Evolutionary conservation across 2,329 filamentous ascomycete genomes (phyloP).

Genomic region (Zelopaecilomyces penicillatus): DNA sequence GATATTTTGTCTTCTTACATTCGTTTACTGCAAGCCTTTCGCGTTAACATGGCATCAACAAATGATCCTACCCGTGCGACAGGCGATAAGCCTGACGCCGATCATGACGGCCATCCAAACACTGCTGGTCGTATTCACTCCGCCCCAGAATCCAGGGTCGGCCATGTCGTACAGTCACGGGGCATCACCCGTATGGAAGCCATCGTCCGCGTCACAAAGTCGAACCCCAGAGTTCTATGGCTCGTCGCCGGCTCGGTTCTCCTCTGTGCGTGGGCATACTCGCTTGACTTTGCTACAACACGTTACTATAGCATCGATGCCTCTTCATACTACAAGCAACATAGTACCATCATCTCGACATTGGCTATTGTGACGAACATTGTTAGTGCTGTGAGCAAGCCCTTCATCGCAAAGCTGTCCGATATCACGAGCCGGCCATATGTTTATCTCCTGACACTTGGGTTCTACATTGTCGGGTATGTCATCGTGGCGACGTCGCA

Average conservation of each 20-base stretch:
- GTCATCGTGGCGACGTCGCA: neutral
- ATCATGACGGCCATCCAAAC: no score
- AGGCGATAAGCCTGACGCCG: no score
- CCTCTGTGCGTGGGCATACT: slow-evolving; percentile 23
- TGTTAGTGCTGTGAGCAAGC: neutral
- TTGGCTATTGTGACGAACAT: neutral
- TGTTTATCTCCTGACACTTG: neutral
- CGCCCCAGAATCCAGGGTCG: no score
- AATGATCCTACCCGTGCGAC: no score
- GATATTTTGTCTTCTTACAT: no score
- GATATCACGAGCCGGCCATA: neutral
- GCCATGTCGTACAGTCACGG: slow-evolving; percentile 11
- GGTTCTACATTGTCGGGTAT: neutral
- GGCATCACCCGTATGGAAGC: slow-evolving; percentile 23
- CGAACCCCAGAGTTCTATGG: slow-evolving; percentile 16
- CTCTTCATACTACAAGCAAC: slow-evolving; percentile 20
- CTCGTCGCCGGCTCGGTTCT: slow-evolving; percentile 20
- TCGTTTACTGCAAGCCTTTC: no score
- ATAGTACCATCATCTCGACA: slow-evolving; percentile 12
- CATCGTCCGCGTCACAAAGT: slow-evolving; percentile 19
- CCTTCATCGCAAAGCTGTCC: neutral
- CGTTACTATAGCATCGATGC: slow-evolving; percentile 21
- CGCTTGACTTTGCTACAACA: slow-evolving; percentile 21
- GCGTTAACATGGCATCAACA: no score
- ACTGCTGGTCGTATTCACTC: no score